Evolutionary conservation across 169 alveolate genomes (phyloP), one percentile per base, ranked within the genome.

Genomic region (Eimeria maxima): DNA sequence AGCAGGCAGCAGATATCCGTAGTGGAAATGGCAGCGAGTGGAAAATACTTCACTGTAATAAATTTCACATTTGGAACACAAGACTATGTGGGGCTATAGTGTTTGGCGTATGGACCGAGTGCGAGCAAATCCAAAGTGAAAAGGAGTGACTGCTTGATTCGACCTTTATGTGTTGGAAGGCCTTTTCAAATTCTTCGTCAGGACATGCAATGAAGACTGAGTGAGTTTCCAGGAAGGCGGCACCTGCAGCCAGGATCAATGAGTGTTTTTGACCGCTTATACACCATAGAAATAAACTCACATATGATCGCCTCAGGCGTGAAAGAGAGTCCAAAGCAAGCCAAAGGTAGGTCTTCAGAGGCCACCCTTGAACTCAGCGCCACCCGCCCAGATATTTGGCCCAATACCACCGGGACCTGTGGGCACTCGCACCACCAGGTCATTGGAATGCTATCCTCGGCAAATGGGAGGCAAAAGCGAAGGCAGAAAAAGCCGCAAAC

Each of bases 401-500:
- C 93, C 76, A 84, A 20, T 44, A 84, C 93, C 38, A 55, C 74
- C 0, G 93, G 93, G 57, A 84, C 93, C 93, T 84, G 80, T 8
- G 45, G 53, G 53, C 4, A 55, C 29, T 50, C 38, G 29, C 20
- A 67, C 45, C 11, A 27, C 24, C 78, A 67, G 42, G 47, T 1
- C 45, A 27, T 11, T n/a, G 42, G 20, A 29, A 11, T 14, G 74
- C 42, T 65, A 38, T 20, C 22, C 42, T 18, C n/a, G 42, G 14
- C 13, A 11, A 20, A 24, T 24, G 38, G 38, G 20, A 73, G 55
- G 53, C 3, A 67, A 6, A 67, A n/a, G n/a, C 27, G 69, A 18
- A 18, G 47, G 18, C 69, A 78, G 50, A 8, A 65, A 78, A 5
- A 18, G 0, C 29, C 65, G n/a, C 44, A 14, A 29, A 78, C 22